A percentile compares a stretch with the other conserved stretches of the same genome.
Evolutionary conservation across 352 stramenopile species (phyloP).

Genomic region (Pythium insidiosum): DNA sequence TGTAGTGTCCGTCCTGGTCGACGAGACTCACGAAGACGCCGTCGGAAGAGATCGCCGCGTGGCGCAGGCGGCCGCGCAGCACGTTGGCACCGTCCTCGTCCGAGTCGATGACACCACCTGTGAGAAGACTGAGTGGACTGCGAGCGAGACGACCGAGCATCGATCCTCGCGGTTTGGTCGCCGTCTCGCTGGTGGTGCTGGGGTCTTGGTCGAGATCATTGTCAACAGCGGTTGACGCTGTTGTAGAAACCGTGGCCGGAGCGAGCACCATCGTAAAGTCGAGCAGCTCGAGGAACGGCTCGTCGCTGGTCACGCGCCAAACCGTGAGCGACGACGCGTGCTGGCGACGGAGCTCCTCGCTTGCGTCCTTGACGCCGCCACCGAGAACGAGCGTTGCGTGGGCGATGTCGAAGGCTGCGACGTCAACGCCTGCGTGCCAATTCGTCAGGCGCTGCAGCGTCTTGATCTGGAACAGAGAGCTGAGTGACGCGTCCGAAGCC

Average conservation of each 20-base stretch:
- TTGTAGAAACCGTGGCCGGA: not conserved
- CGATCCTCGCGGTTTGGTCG: not conserved
- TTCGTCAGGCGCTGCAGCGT: slow-evolving; percentile 33
- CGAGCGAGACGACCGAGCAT: not conserved
- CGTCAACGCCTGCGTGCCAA: slow-evolving; percentile 50
- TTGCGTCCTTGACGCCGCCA: slow-evolving; percentile 46
- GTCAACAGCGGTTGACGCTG: not conserved
- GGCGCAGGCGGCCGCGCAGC: slow-evolving; percentile 1
- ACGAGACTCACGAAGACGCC: slow-evolving; percentile 50
- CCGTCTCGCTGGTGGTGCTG: not conserved
- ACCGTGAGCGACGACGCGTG: slow-evolving; percentile 57
- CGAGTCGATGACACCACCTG: too few species aligned
- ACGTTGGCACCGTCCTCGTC: not conserved
- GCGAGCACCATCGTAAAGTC: slow-evolving; percentile 63
- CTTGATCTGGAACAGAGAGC: slow-evolving; percentile 24
- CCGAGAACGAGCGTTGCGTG: slow-evolving; percentile 40
- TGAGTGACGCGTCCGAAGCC: slow-evolving; percentile 7
- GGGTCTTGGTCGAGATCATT: not conserved
- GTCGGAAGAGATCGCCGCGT: slow-evolving; percentile 32
- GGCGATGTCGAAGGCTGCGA: slow-evolving; percentile 27
- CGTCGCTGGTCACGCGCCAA: slow-evolving; percentile 34
- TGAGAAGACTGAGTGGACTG: slow-evolving; percentile 14
- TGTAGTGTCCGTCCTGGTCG: slow-evolving; percentile 28
- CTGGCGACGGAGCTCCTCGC: slow-evolving; percentile 31
- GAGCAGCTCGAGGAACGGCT: slow-evolving; percentile 41